Evolutionary conservation across 176 grass and related monocot genomes (phyloP), one percentile per base, ranked within the genome.

Genomic region (Alopecurus myosuroides): DNA sequence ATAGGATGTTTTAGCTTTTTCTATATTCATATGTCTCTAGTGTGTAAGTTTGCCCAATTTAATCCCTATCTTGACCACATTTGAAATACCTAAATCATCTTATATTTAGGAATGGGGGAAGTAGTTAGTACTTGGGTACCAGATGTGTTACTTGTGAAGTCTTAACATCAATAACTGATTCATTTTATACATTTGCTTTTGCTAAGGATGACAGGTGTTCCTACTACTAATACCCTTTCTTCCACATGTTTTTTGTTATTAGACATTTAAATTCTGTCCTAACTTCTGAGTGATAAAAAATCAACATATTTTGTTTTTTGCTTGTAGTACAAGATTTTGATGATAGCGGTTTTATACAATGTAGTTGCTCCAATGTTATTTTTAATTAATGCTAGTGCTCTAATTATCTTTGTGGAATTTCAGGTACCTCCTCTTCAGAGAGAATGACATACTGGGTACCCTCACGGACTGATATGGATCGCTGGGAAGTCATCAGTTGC

Each of bases 371-470:
- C 3, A 25, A 11, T 45, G 17, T 57, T 15, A 5, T 46, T 46
- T 14, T 18, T 40, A 11, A n/a, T 18, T 40, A 11, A 84, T 36
- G 8, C 23, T 3, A 6, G 26, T 5, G 6, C 9, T 71, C 20
- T 31, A 13, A 84, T 49, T 8, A 17, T 76, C 4, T 56, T 74
- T 64, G 17, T 85, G 23, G 10, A 64, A 18, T 2, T 55, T 73
- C 84, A 92, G 91, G 87, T 92, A 92, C 80, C 84, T 89, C 28
- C 87, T 92, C 41, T 92, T 87, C 76, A 76, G 91, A 84, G 91
- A 92, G 48, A 75, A 87, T 0, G 91, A 92, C 80, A 92, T 92
- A 26, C 75, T 92, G 76, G 91, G 91, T 35, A 89, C 87, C 19
- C 91, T 92, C 35, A 69, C 83, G 20, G 91, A 92, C 58, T 92